Conservation (phyloP, 78 protist genomes). For the Chrysochromulina tobinii region DNA sequence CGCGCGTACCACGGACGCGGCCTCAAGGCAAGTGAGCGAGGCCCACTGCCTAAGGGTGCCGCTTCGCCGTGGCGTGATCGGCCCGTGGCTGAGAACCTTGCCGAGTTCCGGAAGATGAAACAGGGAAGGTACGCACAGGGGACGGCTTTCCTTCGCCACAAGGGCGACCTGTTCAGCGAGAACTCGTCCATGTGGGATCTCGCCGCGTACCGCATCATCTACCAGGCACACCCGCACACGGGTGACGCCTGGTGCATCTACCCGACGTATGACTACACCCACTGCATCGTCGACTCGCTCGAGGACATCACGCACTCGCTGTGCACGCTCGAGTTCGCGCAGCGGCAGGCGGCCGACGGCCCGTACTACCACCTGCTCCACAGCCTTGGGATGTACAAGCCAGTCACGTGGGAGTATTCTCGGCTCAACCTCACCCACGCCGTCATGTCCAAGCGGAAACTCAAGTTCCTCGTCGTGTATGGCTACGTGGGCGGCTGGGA, state of each 20-base stretch:
- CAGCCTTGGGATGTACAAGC: conserved; percentile 84
- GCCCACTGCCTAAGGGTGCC: conserved; percentile 35
- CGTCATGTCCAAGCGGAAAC: conserved; percentile 93
- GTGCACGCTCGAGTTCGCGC: conserved; percentile 97
- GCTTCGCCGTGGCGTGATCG: conserved; percentile 89
- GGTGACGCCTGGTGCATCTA: conserved; percentile 89
- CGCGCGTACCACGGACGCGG: too few species aligned
- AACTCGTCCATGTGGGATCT: conserved; percentile 85
- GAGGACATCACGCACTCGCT: conserved; percentile 98
- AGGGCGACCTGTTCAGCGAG: not conserved
- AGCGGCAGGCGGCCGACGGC: conserved; percentile 39
- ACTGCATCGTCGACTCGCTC: conserved; percentile 94
- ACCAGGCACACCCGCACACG: conserved; percentile 34
- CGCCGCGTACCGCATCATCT: conserved; percentile 90
- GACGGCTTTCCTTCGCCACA: conserved; percentile 78
- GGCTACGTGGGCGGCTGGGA: conserved; percentile 93
- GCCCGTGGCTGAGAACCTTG: conserved; percentile 83
- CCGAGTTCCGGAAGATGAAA: conserved; percentile 88
- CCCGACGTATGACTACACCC: conserved; percentile 97
- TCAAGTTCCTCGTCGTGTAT: conserved; percentile 72
- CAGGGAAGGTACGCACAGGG: conserved; percentile 91
- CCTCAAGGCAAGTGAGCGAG: too few species aligned
- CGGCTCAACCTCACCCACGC: conserved; percentile 88
- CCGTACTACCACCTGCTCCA: conserved; percentile 95
- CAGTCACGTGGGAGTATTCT: conserved; percentile 95